Percentiles rank a stretch among this genome's conserved stretches.
phyloP scores from a whole-genome alignment of 2,329 filamentous ascomycete species.

The Dothistroma pini region DNA sequence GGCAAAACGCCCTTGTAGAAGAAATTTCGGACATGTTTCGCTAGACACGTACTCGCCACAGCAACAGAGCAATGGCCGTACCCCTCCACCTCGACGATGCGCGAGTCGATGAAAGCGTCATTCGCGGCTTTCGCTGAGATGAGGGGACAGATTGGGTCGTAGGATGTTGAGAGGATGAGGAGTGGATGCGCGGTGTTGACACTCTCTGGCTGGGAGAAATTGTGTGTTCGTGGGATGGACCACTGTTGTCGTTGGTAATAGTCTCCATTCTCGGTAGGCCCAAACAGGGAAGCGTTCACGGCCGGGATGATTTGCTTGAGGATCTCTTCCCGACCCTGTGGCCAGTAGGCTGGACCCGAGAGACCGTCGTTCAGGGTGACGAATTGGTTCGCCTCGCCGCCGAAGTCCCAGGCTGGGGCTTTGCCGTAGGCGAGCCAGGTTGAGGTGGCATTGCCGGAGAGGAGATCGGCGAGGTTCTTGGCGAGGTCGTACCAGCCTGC shows the following conservation, averaged over 20 bases:
- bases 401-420: conserved; percentile 15
- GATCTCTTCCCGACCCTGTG: conserved; percentile 17
- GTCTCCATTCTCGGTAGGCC: conserved; percentile 15
- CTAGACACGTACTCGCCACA: conserved; percentile 22
- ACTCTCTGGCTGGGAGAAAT: conserved; percentile 16
- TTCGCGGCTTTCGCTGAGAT: conserved; percentile 19
- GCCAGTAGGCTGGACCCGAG: conserved; percentile 17
- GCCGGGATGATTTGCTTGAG: conserved; percentile 18
- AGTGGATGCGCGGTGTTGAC: conserved; percentile 21
- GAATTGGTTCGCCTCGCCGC: conserved; percentile 21
- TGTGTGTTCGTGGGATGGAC: conserved; percentile 18
- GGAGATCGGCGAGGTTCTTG: conserved; percentile 20
- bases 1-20: conserved; percentile 21
- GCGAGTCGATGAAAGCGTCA: conserved; percentile 16
- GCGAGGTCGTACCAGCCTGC: conserved; percentile 21
- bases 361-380: conserved; percentile 20
- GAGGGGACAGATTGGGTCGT: conserved; percentile 24
- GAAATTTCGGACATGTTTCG: conserved; percentile 20
- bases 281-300: conserved; percentile 21
- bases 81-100: conserved; percentile 20
- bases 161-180: conserved; percentile 21
- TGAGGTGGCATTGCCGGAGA: conserved; percentile 21
- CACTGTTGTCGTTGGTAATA: conserved; percentile 21
- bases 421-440: conserved; percentile 19
- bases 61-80: conserved; percentile 24